phyloP scores from a whole-genome alignment of 306 rosid species.

The Cucurbita ficifolia region DNA sequence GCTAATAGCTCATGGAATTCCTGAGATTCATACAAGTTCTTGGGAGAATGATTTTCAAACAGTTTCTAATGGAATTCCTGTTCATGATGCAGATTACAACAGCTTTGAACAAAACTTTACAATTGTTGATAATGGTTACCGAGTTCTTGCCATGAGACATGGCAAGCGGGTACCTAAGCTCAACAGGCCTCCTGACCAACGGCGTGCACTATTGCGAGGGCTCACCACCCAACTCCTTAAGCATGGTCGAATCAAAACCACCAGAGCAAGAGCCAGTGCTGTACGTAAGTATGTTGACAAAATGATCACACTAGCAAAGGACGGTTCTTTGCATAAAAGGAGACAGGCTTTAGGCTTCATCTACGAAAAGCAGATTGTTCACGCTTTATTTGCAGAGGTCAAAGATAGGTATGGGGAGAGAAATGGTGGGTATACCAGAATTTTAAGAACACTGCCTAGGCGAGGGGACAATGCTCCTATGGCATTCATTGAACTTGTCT shows the following conservation, averaged over 20 bases:
- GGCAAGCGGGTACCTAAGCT: conserved; percentile 83
- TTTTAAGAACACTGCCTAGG: conserved; percentile 65
- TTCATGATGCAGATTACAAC: conserved; percentile 30
- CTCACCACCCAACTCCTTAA: conserved; percentile 94
- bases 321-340: conserved; percentile 91
- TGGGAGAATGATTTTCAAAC: not conserved
- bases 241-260: conserved; percentile 84
- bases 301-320: conserved; percentile 87
- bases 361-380: conserved; percentile 91
- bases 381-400: conserved; percentile 88
- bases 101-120: conserved; percentile 36
- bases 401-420: conserved; percentile 79
- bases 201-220: conserved; percentile 74
- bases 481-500: conserved; percentile 95
- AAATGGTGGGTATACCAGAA: conserved; percentile 89
- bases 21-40: not conserved
- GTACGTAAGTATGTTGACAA: conserved; percentile 85
- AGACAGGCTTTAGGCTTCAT: conserved; percentile 92
- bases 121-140: conserved; percentile 47
- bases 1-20: not conserved
- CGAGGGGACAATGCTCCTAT: conserved; percentile 98
- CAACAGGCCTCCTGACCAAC: conserved; percentile 92
- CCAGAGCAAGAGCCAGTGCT: conserved; percentile 92
- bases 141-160: conserved; percentile 83
- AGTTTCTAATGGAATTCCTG: not conserved